Evolutionary conservation across 2,329 filamentous ascomycete species (phyloP), one percentile per base, ranked within the genome.

Genomic region (Paecilomyces niveus): DNA sequence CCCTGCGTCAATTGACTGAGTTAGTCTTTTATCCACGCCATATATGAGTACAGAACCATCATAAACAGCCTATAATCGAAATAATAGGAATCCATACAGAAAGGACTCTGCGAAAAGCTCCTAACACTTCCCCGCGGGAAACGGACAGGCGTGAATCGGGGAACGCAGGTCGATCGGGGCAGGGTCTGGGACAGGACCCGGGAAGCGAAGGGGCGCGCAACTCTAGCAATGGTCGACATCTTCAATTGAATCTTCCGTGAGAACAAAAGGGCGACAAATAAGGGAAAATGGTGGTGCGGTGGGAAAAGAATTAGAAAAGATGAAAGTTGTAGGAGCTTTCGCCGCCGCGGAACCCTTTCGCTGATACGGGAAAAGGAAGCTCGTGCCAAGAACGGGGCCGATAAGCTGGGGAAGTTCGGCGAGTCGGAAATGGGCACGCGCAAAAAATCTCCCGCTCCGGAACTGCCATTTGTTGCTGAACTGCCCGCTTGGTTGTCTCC

Each of bases 31-130:
- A 49, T 32, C 24, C 50, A 59, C 49, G 10, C 32, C 31, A 31
- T 49, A 54, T 24, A 49, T 9, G 21, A 39, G 29, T 39, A 49
- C 26, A 8, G 15, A 45, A 6, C n/a, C n/a, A 45, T 18, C 39
- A 18, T 3, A 45, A 18, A 45, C 6, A 18, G 39, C 9, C 6
- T 8, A 45, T 21, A n/a, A n/a, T 18, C 24, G n/a, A 57, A 49
- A 54, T 15, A 54, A 45, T 57, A 31, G 45, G 49, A n/a, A 54
- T 58, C 55, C 70, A 45, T 69, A 77, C 74, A 69, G 57, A 75
- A 68, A 59, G 73, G 67, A 67, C 72, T 75, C 65, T 73, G 72
- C 32, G 74, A 74, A 67, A 77, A 77, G 68, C 66, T 70, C 68
- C 71, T 69, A 59, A 69, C 58, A 60, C 63, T 72, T 74, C 70